Evolutionary conservation across 1,139 yeast genomes (phyloP), one percentile per base, ranked within the genome.

Genomic region (Blastobotrys petasosporus): DNA sequence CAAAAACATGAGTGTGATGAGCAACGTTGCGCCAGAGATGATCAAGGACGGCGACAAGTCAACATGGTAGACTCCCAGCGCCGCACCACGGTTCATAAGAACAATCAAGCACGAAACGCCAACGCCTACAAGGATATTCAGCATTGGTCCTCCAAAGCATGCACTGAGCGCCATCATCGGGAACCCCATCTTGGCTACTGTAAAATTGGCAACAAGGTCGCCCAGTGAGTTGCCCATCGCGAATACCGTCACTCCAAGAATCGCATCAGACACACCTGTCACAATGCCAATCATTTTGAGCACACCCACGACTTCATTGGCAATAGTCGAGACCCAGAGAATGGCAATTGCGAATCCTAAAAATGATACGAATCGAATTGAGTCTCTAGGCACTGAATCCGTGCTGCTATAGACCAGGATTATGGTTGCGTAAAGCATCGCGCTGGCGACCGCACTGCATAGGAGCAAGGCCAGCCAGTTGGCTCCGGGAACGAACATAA

Each of bases 91-190:
- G 25, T 45, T 50, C 2, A 65, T 59, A 52, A 80, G 67, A 1
- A 76, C 65, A 3, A 82, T 54, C 34, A 85, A 57, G 0, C 92
- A 86, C 54, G 84, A 81, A 6, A 82, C 65, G 1, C 87, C 86
- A 23, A 82, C 66, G 1, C 88, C 88, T 4, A 80, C 63, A 4
- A 82, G 61, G 34, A 82, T 69, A 52, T 80, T 81, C 41, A 82
- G 60, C 57, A 90, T 67, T 0, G 97, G 97, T 1, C 97, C 94
- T 1, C 97, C 97, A 64, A 88, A 85, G 60, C 97, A 90, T 0
- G 97, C 97, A 11, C 94, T 85, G 36, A 92, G 72, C 0, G 97
- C 97, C 92, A 90, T 86, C 51, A 85, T 75, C 0, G 96, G 90
- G 69, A 81, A 82, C 0, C 97, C 97, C 79, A 86, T 79, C 51